Evolutionary conservation across 768 basidiomycete genomes (phyloP).

Genomic region (Trametes punicea): DNA sequence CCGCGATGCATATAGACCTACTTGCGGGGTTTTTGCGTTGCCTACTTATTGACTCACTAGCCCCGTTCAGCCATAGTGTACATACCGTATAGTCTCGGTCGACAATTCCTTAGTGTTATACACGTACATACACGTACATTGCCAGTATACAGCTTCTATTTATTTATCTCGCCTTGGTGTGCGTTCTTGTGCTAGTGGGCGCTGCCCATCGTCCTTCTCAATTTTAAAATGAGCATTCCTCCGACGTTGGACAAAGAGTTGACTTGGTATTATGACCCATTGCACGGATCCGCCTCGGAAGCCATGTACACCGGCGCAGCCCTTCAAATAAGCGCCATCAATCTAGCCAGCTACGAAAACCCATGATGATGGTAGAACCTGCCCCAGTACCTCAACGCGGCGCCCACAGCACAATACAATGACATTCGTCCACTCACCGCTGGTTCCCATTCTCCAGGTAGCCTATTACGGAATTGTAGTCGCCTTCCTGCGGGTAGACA

Average conservation of each 20-base stretch:
- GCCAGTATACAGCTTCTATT: background rate
- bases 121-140: background rate
- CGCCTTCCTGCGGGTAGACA: slow-evolving; percentile 36
- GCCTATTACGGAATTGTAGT: slow-evolving; percentile 52
- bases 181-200: background rate
- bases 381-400: background rate
- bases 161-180: background rate
- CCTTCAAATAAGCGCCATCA: no score
- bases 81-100: slow-evolving; percentile 7
- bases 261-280: no score
- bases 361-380: slow-evolving; percentile 25
- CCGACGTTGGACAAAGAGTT: no score
- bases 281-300: no score
- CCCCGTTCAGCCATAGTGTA: background rate
- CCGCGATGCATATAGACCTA: background rate
- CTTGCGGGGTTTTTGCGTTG: background rate
- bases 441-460: slow-evolving; percentile 57
- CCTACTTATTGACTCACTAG: background rate
- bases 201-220: background rate
- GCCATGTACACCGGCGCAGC: no score
- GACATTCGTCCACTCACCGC: slow-evolving; percentile 29
- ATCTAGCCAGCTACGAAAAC: slow-evolving; percentile 10
- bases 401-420: background rate
- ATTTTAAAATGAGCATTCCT: no score
- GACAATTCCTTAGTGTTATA: slow-evolving; percentile 1